Evolutionary conservation across 441 rosid species (phyloP).

Genomic region (Sinapis alba): DNA sequence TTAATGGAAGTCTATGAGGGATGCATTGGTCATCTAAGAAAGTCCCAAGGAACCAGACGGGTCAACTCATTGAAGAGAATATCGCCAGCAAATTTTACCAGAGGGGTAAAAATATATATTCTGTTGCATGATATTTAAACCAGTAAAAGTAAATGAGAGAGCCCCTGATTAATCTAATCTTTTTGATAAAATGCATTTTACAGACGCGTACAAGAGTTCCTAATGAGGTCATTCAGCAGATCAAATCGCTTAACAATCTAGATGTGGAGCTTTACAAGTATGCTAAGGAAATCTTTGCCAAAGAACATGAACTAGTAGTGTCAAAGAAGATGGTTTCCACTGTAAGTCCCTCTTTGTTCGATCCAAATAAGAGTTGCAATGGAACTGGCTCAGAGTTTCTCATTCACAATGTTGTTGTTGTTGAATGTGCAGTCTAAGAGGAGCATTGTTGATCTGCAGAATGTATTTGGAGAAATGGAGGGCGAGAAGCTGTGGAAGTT

Average conservation of each 20-base stretch:
- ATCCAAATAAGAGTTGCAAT: not conserved
- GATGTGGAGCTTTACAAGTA: conserved; percentile 84
- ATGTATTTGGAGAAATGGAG: conserved; percentile 39
- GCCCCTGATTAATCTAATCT: conserved; percentile 3
- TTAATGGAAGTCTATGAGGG: conserved; percentile 73
- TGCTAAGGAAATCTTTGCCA: conserved; percentile 68
- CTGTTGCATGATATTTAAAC: not conserved
- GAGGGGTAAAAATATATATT: conserved; percentile 50
- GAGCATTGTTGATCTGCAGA: conserved; percentile 47
- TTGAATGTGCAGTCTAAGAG: conserved; percentile 25
- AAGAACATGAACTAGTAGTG: conserved; percentile 48
- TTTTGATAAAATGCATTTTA: conserved; percentile 26
- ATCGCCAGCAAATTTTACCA: conserved; percentile 89
- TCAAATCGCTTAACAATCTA: conserved; percentile 72
- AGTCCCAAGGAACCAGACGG: conserved; percentile 67
- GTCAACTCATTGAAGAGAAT: conserved; percentile 72
- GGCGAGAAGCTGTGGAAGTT: conserved; percentile 48
- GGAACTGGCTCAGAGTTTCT: not conserved
- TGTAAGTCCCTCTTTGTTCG: conserved; percentile 44
- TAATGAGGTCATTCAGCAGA: conserved; percentile 58
- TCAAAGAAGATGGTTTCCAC: conserved; percentile 37
- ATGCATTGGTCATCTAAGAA: conserved; percentile 68
- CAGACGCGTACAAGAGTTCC: conserved; percentile 75
- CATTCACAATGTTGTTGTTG: not conserved
- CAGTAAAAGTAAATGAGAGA: not conserved